Base-by-base conservation (phyloP, 139 green algal species). In the Diplosphaera chodatii region DNA sequence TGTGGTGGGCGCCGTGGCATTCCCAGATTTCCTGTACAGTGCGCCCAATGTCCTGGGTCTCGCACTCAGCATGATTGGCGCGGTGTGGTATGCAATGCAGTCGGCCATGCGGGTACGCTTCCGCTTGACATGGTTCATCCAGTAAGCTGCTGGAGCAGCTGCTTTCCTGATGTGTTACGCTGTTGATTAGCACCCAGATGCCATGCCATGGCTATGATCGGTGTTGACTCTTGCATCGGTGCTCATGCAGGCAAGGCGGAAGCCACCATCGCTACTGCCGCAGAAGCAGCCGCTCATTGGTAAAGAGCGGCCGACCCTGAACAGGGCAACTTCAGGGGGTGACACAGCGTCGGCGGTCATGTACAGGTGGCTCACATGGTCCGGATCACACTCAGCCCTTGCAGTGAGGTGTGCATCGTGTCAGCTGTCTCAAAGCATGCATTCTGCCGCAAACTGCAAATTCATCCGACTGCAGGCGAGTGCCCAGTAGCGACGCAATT, bases 1-100 rank as follows among this genome's bases (percentile, higher is more conserved):
- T 6, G 67, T 88, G 2, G 72, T 91, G 23, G 87, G 87, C 2
- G 77, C 80, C 1, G 40, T 91, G 23, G 78, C 83, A 0, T 92
- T 92, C 78, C 75, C 77, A 25, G 87, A 92, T 66, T 92, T 90
- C 71, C 66, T 87, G 1, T 92, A 85, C 63, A 56, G 76, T 34
- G 67, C 66, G 6, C 72, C 33, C 37, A 91, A 91, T 63, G 77
- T 80, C 1, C 28, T 72, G 29, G 86, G 87, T 3, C 69, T 92
- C 29, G 30, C 28, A 1, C 66, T 91, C 21, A 86, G 77, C 69
- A 87, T 90, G 83, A 67, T 40, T 2, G 87, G 87, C 4, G 78
- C 78, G 15, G 70, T 89, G 25, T 90, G 84, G 84, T 88, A 89
- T 66, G 80, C 80, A 22, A 83, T 76, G 28, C 84, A 77, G 55